Conservation (phyloP, 306 rosid genomes). For the Carpinus viminea region DNA sequence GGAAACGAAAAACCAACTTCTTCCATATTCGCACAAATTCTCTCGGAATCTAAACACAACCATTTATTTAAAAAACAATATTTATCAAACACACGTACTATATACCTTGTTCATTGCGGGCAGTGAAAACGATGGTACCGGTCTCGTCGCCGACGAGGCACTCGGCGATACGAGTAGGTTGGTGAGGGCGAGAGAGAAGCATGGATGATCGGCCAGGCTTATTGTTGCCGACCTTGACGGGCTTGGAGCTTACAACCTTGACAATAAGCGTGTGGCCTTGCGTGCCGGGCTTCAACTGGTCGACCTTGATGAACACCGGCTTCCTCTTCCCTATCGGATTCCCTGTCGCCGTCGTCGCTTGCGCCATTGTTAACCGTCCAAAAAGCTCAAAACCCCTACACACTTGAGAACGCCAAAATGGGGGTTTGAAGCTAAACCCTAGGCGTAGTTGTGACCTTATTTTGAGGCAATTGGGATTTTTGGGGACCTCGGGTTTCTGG, state of each 20-base stretch:
- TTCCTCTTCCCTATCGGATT: conserved; percentile 57
- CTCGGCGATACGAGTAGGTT: conserved; percentile 70
- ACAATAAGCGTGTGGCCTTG: conserved; percentile 81
- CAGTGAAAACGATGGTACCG: conserved; percentile 73
- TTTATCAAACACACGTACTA: not conserved
- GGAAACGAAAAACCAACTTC: not conserved
- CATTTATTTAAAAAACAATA: not conserved
- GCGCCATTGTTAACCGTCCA: conserved; percentile 37
- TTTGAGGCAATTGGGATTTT: conserved; percentile 34
- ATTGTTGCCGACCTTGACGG: conserved; percentile 43
- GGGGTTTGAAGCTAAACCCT: conserved; percentile 33
- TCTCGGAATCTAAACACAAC: not conserved
- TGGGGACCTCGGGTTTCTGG: conserved; percentile 10
- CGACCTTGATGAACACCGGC: conserved; percentile 81
- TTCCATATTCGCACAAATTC: not conserved
- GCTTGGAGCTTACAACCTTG: conserved; percentile 64
- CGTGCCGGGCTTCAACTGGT: conserved; percentile 76
- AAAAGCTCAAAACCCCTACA: conserved; percentile 4
- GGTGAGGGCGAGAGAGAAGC: conserved; percentile 39
- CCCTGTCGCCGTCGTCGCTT: conserved; percentile 32
- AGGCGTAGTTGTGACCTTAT: conserved; percentile 20
- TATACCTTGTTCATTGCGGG: conserved; percentile 87
- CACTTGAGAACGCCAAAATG: not conserved
- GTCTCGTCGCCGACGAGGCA: conserved; percentile 81
- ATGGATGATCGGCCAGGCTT: conserved; percentile 56